These are phyloP conservation scores for Hymenoscyphus linearis DNA, from an alignment of 2,329 filamentous ascomycete species.

Conservation along the genomic window DNA sequence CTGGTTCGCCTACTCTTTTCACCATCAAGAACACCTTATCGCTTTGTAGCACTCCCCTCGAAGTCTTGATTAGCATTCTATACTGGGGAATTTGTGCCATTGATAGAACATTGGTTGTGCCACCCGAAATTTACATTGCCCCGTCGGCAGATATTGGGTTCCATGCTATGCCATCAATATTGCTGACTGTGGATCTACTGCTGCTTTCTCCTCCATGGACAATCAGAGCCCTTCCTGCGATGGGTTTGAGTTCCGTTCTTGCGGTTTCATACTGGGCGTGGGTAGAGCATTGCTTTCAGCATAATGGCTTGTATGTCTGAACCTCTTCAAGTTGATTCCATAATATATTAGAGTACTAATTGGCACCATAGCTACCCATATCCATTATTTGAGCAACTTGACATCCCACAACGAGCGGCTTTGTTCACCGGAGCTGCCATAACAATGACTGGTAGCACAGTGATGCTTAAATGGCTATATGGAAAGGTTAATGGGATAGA, in stretches of 20 bases:
- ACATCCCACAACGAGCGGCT: slow-evolving; percentile 57
- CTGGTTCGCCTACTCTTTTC: slow-evolving; percentile 54
- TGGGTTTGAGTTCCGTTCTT: slow-evolving; percentile 51
- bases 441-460: slow-evolving; percentile 67
- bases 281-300: slow-evolving; percentile 65
- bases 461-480: slow-evolving; percentile 65
- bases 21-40: slow-evolving; percentile 61
- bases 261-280: slow-evolving; percentile 71
- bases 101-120: slow-evolving; percentile 46
- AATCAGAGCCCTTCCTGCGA: slow-evolving; percentile 52
- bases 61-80: slow-evolving; percentile 64
- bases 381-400: slow-evolving; percentile 69
- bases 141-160: slow-evolving; percentile 57
- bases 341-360: neutral
- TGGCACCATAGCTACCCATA: slow-evolving; percentile 67
- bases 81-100: slow-evolving; percentile 66
- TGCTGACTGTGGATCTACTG: slow-evolving; percentile 60
- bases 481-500: slow-evolving; percentile 57
- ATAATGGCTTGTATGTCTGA: slow-evolving; percentile 56
- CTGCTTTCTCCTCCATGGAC: slow-evolving; percentile 71
- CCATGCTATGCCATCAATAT: slow-evolving; percentile 59
- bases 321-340: neutral
- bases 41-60: slow-evolving; percentile 61
- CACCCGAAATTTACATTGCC: slow-evolving; percentile 50
- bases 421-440: slow-evolving; percentile 66